These are phyloP conservation scores for Tylopilus subfusipes DNA, from an alignment of 768 basidiomycete genomes.

Conservation along the genomic window DNA sequence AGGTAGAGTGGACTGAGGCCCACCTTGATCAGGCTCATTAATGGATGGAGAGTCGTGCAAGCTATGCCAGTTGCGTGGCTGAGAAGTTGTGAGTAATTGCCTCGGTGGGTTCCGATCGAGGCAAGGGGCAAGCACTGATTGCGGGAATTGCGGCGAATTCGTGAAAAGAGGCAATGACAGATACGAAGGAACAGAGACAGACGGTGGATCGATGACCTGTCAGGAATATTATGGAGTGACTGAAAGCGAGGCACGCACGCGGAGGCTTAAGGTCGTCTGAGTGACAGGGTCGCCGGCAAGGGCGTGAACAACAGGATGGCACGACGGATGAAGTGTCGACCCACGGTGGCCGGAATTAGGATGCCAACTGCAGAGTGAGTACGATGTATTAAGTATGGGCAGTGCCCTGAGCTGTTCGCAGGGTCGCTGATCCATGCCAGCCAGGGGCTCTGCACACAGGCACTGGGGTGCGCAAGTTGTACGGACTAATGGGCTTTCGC, in stretches of 20 bases:
- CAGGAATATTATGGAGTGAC: neutral
- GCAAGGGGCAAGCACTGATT: slow-evolving; percentile 8
- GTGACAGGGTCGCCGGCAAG: slow-evolving; percentile 10
- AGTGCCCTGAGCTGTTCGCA: slow-evolving; percentile 1
- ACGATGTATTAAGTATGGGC: neutral
- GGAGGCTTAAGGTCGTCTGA: neutral
- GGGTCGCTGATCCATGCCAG: slow-evolving; percentile 16
- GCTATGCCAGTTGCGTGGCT: neutral
- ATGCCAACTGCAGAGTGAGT: neutral
- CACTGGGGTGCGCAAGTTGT: neutral
- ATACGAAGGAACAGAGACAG: neutral
- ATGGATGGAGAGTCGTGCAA: slow-evolving; percentile 1
- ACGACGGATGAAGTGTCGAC: neutral
- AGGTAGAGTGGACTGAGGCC: neutral
- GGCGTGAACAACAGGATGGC: neutral
- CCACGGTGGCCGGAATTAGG: neutral
- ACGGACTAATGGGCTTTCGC: neutral
- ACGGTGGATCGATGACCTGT: neutral
- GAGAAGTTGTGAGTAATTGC: slow-evolving; percentile 2
- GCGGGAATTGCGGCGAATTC: slow-evolving; percentile 17
- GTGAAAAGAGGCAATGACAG: slow-evolving; percentile 11
- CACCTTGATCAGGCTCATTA: slow-evolving; percentile 2
- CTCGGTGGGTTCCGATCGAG: slow-evolving; percentile 17
- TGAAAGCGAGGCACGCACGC: neutral
- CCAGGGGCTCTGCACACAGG: neutral